Percentiles rank a stretch among this genome's conserved stretches.
Evolutionary conservation across 2,329 filamentous ascomycete species (phyloP).

Genomic region (Myriosclerotinia duriaeana): DNA sequence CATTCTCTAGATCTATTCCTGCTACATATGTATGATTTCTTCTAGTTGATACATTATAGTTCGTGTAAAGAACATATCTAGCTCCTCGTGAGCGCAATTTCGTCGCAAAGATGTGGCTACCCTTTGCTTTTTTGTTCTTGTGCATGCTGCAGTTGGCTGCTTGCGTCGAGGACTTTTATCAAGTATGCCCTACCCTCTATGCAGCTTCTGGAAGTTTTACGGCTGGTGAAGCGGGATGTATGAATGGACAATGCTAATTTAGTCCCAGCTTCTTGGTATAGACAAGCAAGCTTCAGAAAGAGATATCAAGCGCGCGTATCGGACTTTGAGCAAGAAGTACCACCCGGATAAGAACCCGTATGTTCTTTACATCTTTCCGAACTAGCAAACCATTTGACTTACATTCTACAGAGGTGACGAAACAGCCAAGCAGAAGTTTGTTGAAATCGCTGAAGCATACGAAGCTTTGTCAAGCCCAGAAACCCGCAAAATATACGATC

Average conservation of each 20-base stretch:
- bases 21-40: constrained; percentile 13
- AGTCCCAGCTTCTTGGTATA: constrained; percentile 69
- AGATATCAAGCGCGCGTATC: constrained; percentile 92
- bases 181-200: constrained; percentile 50
- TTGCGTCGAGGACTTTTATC: constrained; percentile 75
- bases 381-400: constrained; percentile 3
- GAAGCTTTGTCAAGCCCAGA: constrained; percentile 81
- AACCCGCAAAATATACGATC: constrained; percentile 86
- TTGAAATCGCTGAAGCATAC: constrained; percentile 92
- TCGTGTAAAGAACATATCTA: constrained; percentile 16
- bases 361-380: constrained; percentile 41
- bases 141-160: constrained; percentile 54
- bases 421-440: constrained; percentile 83
- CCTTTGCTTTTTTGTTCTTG: constrained; percentile 54
- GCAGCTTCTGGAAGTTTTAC: not conserved
- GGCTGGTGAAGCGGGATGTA: not conserved
- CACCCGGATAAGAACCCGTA: constrained; percentile 99
- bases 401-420: constrained; percentile 64
- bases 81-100: constrained; percentile 29
- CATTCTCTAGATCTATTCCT: constrained; percentile 4
- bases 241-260: constrained; percentile 26
- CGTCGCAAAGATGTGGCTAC: constrained; percentile 49
- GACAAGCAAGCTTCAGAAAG: constrained; percentile 76
- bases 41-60: constrained; percentile 7
- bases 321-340: constrained; percentile 87